Base-by-base conservation (phyloP, 1,139 yeast genomes). In the Kodamaea fungicola region DNA sequence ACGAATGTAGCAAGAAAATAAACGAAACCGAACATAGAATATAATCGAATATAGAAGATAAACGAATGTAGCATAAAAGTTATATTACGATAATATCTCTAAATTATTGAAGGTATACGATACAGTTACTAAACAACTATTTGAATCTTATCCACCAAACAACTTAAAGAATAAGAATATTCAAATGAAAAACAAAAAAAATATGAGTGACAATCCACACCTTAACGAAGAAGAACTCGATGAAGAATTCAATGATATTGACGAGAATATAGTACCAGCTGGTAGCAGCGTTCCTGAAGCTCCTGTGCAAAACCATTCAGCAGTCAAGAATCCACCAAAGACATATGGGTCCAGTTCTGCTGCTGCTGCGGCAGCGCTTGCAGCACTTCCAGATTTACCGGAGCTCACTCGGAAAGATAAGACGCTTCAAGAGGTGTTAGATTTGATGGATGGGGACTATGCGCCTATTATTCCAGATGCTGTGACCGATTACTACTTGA, bases 401-500 rank as follows among this genome's bases (percentile, higher is more conserved):
- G 86, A 82, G 41, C 68, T 84, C 40, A 77, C 89, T 2, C 72
- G 92, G 45, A 86, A 87, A 50, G 98, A 94, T 52, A 89, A 88
- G 55, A 83, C 96, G 0, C 66, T 94, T 32, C 80, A 82, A 49
- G 97, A 94, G 50, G 83, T 94, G 26, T 71, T 94, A 27, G 85
- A 83, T 34, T 71, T 89, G 62, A 84, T 92, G 90, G 96, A 88
- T 45, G 74, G 67, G 1, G 96, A 89, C 42, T 89, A 83, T 59
- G 89, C 96, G 2, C 98, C 98, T 1, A 85, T 94, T 30, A 92
- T 94, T 31, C 99, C 99, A 0, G 98, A 94, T 57, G 94, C 95
- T 0, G 97, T 94, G n/a, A 87, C 96, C 0, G 97, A 92, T 54
- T 92, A 88, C 59, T 92, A 92, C 54, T 66, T 94, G 35, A 82